A percentile compares a stretch with the other conserved stretches of the same genome.
Conservation (phyloP, 108 stramenopile genomes). For the Hondaea fermentalgiana region DNA sequence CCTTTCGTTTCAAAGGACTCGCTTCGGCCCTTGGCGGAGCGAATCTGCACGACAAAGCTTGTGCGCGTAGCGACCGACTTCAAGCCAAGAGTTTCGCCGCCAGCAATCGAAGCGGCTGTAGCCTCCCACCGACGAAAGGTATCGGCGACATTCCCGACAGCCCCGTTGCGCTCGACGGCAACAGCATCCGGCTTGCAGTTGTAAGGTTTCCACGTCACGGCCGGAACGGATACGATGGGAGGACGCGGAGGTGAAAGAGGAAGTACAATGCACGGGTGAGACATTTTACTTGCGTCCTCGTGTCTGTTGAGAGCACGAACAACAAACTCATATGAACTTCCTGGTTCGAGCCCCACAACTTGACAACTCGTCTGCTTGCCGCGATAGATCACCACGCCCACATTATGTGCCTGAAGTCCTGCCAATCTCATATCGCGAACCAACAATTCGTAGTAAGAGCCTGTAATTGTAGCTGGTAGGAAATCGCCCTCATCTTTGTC, state of each 20-base stretch:
- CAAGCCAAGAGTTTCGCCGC: no score
- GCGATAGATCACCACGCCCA: neutral
- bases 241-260: neutral
- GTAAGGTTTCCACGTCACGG: neutral
- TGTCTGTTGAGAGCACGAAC: neutral
- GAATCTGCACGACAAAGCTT: neutral
- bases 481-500: neutral
- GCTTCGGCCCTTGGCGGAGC: neutral
- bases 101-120: neutral
- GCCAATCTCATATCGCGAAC: neutral
- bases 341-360: neutral
- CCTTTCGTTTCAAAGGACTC: neutral
- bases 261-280: neutral
- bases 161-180: neutral
- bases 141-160: neutral
- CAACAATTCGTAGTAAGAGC: neutral
- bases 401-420: neutral
- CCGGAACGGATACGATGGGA: neutral
- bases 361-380: neutral
- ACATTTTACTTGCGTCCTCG: neutral
- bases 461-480: neutral
- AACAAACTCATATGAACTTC: neutral
- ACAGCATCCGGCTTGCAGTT: no score
- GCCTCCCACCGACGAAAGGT: neutral
- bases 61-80: no score